Percentiles rank a stretch among this genome's conserved stretches.
Evolutionary conservation across 306 rosid species (phyloP).

Genomic region (Lathyrus sativus): DNA sequence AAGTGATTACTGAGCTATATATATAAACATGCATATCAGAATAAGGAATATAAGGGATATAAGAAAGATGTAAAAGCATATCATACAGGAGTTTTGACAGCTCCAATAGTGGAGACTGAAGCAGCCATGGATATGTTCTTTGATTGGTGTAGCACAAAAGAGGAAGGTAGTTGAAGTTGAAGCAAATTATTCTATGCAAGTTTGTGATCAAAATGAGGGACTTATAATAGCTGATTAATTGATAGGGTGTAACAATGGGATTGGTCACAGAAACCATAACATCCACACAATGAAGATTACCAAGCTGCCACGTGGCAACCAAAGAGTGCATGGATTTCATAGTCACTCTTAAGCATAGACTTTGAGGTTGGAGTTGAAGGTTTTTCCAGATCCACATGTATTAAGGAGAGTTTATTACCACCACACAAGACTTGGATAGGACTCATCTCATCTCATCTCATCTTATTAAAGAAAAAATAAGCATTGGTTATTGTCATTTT

Average conservation of each 20-base stretch:
- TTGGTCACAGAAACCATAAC: conserved; percentile 38
- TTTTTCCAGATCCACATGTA: conserved; percentile 59
- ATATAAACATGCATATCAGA: neutral
- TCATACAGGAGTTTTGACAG: conserved; percentile 68
- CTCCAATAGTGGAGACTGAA: conserved; percentile 78
- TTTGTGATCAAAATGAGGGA: conserved; percentile 27
- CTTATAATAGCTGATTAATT: conserved; percentile 57
- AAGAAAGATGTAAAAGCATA: neutral
- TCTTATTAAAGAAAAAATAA: conserved; percentile 1
- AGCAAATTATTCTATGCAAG: conserved; percentile 34
- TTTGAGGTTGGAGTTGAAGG: conserved; percentile 54
- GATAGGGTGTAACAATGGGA: conserved; percentile 52
- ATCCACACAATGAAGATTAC: conserved; percentile 77
- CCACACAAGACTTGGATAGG: conserved; percentile 48
- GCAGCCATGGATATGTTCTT: conserved; percentile 62
- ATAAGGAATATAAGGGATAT: neutral
- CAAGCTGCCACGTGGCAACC: conserved; percentile 62
- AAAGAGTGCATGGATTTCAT: conserved; percentile 24
- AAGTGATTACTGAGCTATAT: too few species aligned
- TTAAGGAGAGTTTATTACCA: conserved; percentile 42
- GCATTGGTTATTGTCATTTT: conserved; percentile 35
- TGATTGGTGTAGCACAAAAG: conserved; percentile 3
- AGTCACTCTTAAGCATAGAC: conserved; percentile 14
- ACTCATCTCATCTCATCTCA: conserved; percentile 23
- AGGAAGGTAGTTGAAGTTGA: neutral